Evolutionary conservation across 1,284 basidiomycete genomes (phyloP).

Genomic region (Phellopilus nigrolimitatus): DNA sequence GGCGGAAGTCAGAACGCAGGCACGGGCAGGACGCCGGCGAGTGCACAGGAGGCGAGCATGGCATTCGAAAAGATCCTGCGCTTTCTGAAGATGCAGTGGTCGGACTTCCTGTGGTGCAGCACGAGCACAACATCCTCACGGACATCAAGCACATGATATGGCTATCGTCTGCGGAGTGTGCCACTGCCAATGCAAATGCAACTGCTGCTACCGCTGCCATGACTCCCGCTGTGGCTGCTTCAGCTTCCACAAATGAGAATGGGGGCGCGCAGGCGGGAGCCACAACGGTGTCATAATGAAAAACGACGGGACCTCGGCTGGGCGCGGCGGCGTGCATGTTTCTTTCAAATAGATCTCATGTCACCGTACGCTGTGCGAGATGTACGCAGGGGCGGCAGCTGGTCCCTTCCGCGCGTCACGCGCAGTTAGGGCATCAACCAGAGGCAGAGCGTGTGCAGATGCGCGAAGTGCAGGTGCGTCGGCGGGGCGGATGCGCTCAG

Average conservation of each 20-base stretch:
- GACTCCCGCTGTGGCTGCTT: neutral
- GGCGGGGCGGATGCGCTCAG: too few species aligned
- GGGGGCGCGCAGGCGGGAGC: too few species aligned
- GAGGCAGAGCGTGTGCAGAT: too few species aligned
- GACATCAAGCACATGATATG: slow-evolving; percentile 14
- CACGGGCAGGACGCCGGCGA: neutral
- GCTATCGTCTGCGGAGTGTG: neutral
- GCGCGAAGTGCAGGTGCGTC: too few species aligned
- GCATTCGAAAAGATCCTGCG: slow-evolving; percentile 10
- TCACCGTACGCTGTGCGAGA: neutral
- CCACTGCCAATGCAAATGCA: neutral
- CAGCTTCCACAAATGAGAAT: neutral
- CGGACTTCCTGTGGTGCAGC: slow-evolving; percentile 6
- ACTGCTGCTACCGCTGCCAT: neutral
- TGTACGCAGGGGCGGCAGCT: neutral
- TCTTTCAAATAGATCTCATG: neutral
- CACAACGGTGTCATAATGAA: too few species aligned
- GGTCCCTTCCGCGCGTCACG: neutral
- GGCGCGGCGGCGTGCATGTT: neutral
- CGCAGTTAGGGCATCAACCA: too few species aligned
- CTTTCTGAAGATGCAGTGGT: slow-evolving; percentile 9
- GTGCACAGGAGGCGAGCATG: slow-evolving; percentile 7
- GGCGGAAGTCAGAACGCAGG: neutral
- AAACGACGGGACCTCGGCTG: neutral
- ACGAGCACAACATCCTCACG: slow-evolving; percentile 13